A percentile compares a stretch with the other conserved stretches of the same genome.
phyloP scores from a whole-genome alignment of 352 stramenopile genomes.

The Globisporangium middletonii region DNA sequence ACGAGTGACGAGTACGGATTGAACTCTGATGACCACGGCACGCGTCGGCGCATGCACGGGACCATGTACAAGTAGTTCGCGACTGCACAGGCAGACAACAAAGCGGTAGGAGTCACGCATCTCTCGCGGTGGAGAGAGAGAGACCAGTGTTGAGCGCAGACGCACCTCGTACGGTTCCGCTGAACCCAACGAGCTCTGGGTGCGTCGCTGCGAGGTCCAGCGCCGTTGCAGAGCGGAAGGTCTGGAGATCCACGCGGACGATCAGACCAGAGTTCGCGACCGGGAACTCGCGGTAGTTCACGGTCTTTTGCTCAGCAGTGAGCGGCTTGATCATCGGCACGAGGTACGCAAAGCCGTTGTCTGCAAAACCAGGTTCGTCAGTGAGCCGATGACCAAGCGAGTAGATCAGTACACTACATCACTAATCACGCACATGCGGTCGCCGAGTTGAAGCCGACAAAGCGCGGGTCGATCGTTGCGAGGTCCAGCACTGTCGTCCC shows the following conservation, averaged over 20 bases:
- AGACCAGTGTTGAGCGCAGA: background rate
- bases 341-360: slow-evolving; percentile 57
- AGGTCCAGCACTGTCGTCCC: slow-evolving; percentile 52
- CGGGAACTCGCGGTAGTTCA: slow-evolving; percentile 67
- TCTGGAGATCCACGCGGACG: slow-evolving; percentile 47
- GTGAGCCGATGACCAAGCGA: background rate
- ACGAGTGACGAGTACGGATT: slow-evolving; percentile 64
- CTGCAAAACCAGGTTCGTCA: slow-evolving; percentile 12
- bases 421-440: slow-evolving; percentile 40
- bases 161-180: slow-evolving; percentile 45
- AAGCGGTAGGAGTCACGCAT: no score
- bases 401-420: background rate
- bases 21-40: slow-evolving; percentile 24
- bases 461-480: slow-evolving; percentile 35
- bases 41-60: slow-evolving; percentile 48
- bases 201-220: slow-evolving; percentile 50
- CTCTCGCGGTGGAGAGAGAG: background rate
- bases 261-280: slow-evolving; percentile 57
- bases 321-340: slow-evolving; percentile 43
- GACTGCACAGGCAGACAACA: slow-evolving; percentile 22
- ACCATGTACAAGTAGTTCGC: slow-evolving; percentile 71
- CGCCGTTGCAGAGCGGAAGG: slow-evolving; percentile 31
- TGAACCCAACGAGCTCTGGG: slow-evolving; percentile 56
- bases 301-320: slow-evolving; percentile 39
- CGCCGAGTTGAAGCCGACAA: slow-evolving; percentile 57